Evolutionary conservation across 2,329 filamentous ascomycete species (phyloP).

Genomic region (Alternaria arborescens): DNA sequence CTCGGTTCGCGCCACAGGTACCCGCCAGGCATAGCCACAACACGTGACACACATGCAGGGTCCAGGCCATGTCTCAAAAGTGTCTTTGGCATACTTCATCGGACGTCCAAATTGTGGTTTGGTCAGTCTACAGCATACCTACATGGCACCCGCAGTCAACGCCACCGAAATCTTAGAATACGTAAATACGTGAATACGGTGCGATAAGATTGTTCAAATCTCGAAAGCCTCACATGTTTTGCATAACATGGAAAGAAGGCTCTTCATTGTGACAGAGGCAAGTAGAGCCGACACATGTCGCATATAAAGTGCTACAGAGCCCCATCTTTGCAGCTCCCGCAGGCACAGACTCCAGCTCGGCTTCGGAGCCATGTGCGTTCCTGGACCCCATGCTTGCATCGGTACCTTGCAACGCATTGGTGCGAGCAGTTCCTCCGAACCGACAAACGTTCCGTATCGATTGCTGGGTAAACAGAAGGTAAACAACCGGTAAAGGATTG

Average conservation of each 20-base stretch:
- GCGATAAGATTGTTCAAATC: background rate
- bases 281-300: conserved; percentile 2
- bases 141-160: background rate
- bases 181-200: background rate
- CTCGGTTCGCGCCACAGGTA: conserved; percentile 20
- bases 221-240: background rate
- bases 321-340: background rate
- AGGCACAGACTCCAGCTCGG: background rate
- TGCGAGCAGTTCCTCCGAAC: conserved; percentile 10
- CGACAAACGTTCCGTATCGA: conserved; percentile 2
- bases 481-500: conserved; percentile 1
- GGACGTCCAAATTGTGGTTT: background rate
- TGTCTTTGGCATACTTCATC: background rate
- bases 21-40: conserved; percentile 8
- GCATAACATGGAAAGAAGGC: background rate
- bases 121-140: background rate
- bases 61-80: background rate
- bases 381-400: conserved; percentile 3
- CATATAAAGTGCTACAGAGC: conserved; percentile 1
- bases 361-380: background rate
- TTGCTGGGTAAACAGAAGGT: conserved; percentile 10
- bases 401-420: conserved; percentile 9
- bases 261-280: background rate
- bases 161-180: background rate
- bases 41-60: conserved; percentile 24